Base-by-base conservation (phyloP, 2,329 filamentous ascomycete genomes). In the Fragosphaeria purpurea region DNA sequence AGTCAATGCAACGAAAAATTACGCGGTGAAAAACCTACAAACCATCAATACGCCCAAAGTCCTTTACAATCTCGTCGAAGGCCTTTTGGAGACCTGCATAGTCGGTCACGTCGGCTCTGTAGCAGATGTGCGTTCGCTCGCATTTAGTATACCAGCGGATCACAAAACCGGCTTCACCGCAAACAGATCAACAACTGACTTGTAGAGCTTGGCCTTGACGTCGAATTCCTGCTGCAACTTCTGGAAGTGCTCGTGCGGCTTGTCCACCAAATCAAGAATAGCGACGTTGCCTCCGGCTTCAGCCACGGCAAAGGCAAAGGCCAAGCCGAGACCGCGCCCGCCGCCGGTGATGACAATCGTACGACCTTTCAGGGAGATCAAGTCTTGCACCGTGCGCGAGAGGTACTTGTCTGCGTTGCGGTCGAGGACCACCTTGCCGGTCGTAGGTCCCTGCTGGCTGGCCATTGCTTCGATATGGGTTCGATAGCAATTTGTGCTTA, bases 341-440 rank as follows among this genome's bases (percentile, higher is more conserved):
- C 41, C 49, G 13, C 4, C 96, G 73, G 52, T 50, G 13, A 66
- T 95, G 31, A 44, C 44, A 31, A 42, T 39, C 4, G 47, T 50
- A 10, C 40, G 41, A 32, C 41, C 44, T 35, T 44, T 50, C 41
- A 53, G 44, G 1, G 37, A 47, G 13, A 53, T 46, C 13, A 47
- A 22, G 10, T 32, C 45, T 5, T 33, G 48, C 8, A 44, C 47
- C 1, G 48, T 41, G 8, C 42, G 41, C 22, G 37, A 38, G 11
- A 45, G 35, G 37, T 40, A 41, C 37, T 41, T 41, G 33, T 46
- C 13, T 34, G 44, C n/a, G n/a, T 46, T 70, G 70, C 37, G 44
- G 13, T 46, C 44, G 12, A 46, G 44, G 12, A 33, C 35, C 7
- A 33, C 44, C 35, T 46, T 46, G 35, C 11, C 11, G 12, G 44